Evolutionary conservation across 2,329 filamentous ascomycete genomes (phyloP).

Genomic region (Monilinia laxa): DNA sequence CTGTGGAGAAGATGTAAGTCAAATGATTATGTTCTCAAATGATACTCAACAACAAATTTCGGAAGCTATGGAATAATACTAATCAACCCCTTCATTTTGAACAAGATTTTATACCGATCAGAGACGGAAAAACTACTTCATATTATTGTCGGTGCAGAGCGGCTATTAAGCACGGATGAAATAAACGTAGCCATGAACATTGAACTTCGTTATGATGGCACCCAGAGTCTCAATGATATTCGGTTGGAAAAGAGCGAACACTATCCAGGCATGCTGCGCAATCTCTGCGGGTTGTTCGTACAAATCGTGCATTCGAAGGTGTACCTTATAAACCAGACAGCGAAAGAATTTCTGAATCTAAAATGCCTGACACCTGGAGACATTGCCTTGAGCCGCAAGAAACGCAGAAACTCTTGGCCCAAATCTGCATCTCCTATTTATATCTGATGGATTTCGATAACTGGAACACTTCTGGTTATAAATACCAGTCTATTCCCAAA

Average conservation of each 20-base stretch:
- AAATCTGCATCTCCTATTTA: conserved; percentile 23
- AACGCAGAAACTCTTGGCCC: conserved; percentile 7
- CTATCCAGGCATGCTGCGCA: background rate
- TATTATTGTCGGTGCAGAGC: conserved; percentile 9
- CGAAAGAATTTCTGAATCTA: conserved; percentile 19
- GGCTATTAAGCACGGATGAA: conserved; percentile 6
- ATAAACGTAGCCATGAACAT: conserved; percentile 10
- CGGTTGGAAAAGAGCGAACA: background rate
- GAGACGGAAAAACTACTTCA: conserved; percentile 17
- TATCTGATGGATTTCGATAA: background rate
- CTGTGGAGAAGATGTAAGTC: background rate
- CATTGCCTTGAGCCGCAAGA: conserved; percentile 9
- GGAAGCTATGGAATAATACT: background rate
- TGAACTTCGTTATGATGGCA: background rate
- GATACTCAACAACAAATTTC: background rate
- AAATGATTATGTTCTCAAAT: background rate
- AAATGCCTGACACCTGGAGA: background rate
- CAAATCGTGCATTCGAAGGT: conserved; percentile 15
- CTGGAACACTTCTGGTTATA: no score
- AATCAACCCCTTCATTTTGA: background rate
- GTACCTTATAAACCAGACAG: conserved; percentile 26
- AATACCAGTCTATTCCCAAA: no score
- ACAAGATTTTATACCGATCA: background rate
- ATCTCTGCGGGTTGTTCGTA: conserved; percentile 21
- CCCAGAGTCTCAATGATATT: rapidly evolving